These are phyloP conservation scores for Arachnomyces sp. DNA, from an alignment of 2,329 filamentous ascomycete genomes.

Conservation along the genomic window DNA sequence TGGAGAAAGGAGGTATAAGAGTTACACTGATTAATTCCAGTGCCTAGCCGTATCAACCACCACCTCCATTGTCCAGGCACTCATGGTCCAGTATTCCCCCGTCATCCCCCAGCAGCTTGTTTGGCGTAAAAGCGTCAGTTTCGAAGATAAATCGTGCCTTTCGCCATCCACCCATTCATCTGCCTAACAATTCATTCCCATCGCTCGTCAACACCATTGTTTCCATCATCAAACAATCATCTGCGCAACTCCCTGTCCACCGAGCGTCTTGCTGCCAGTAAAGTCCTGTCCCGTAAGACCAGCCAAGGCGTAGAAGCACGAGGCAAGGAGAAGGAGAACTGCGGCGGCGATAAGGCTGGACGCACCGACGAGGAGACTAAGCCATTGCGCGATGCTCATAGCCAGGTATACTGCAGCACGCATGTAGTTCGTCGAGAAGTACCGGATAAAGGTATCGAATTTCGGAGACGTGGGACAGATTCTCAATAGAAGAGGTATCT, in stretches of 20 bases:
- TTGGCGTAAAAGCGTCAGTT: too few species aligned
- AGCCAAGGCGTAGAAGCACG: constrained; percentile 60
- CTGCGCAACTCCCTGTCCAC: constrained; percentile 86
- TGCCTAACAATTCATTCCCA: too few species aligned
- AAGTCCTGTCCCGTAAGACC: constrained; percentile 39
- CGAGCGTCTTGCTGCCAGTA: constrained; percentile 77
- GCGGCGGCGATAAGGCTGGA: constrained; percentile 80
- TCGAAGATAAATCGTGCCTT: too few species aligned
- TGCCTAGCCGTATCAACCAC: too few species aligned
- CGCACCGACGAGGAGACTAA: constrained; percentile 57
- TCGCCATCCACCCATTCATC: too few species aligned
- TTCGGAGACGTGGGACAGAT: constrained; percentile 90
- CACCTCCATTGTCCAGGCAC: too few species aligned
- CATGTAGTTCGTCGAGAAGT: constrained; percentile 94
- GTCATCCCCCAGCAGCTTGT: too few species aligned
- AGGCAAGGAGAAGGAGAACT: constrained; percentile 68
- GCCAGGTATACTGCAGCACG: constrained; percentile 75
- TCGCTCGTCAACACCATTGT: too few species aligned
- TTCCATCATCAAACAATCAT: constrained; percentile 69
- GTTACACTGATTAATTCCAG: too few species aligned
- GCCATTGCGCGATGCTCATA: constrained; percentile 78
- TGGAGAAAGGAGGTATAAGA: too few species aligned
- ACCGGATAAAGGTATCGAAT: constrained; percentile 85
- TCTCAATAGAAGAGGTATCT: constrained; percentile 88
- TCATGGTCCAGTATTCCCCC: too few species aligned